Evolutionary conservation across 169 alveolate species (phyloP).

Genomic region (Plasmodium gallinaceum): DNA sequence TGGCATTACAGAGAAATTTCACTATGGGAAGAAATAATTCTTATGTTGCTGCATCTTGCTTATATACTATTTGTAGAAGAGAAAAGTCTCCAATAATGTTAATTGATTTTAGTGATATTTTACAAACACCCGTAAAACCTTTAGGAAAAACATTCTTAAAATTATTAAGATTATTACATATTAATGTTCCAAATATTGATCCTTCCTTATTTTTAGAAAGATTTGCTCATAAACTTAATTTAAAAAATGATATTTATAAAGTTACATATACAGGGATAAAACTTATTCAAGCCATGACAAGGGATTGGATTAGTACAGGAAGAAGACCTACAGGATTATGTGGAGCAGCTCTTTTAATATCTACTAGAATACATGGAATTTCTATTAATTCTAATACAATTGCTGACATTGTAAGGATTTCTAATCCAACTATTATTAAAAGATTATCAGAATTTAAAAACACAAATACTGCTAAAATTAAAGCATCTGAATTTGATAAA

Average conservation of each 20-base stretch:
- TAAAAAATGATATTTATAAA: constrained; percentile 92
- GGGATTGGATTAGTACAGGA: constrained; percentile 99
- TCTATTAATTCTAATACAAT: constrained; percentile 91
- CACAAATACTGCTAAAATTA: constrained; percentile 93
- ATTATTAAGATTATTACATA: constrained; percentile 90
- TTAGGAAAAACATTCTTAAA: constrained; percentile 93
- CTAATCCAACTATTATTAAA: constrained; percentile 96
- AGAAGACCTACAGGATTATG: constrained; percentile 99
- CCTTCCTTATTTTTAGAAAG: constrained; percentile 97
- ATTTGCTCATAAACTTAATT: constrained; percentile 94
- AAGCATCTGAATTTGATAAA: constrained; percentile 93
- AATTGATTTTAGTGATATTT: constrained; percentile 95
- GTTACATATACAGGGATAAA: constrained; percentile 96
- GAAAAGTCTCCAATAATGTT: constrained; percentile 94
- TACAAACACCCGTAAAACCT: constrained; percentile 92
- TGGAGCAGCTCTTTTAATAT: constrained; percentile 99
- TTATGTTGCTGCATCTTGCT: constrained; percentile 95
- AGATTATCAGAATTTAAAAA: constrained; percentile 95
- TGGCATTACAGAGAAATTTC: constrained; percentile 95
- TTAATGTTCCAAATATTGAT: constrained; percentile 95
- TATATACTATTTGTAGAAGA: constrained; percentile 95
- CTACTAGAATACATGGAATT: constrained; percentile 97
- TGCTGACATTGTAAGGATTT: constrained; percentile 94
- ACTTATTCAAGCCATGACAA: constrained; percentile 96
- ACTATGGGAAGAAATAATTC: constrained; percentile 95